A percentile compares a stretch with the other conserved stretches of the same genome.
phyloP scores from a whole-genome alignment of 139 green algal species.

The Tetradesmus obliquus region DNA sequence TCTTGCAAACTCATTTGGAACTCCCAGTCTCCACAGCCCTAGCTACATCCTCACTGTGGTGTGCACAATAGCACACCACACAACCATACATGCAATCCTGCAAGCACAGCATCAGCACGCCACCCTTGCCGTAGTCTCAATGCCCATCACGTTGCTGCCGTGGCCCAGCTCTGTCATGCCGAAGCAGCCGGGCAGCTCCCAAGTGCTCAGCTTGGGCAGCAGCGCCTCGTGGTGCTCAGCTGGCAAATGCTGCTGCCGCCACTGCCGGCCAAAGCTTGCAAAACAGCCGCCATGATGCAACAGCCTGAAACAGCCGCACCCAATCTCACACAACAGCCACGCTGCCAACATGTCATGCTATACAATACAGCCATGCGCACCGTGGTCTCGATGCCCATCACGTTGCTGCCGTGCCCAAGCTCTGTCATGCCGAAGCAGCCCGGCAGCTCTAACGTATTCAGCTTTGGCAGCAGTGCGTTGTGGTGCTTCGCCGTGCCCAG shows the following conservation, averaged over 20 bases:
- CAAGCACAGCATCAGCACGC: too few relatives aligned
- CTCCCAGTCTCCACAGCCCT: too few relatives aligned
- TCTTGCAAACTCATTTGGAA: too few relatives aligned
- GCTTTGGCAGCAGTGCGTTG: constrained; percentile 63
- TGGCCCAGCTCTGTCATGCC: constrained; percentile 71
- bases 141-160: constrained; percentile 93
- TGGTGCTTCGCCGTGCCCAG: constrained; percentile 91
- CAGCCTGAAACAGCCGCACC: neutral
- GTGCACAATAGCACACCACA: too few relatives aligned
- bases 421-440: constrained; percentile 91
- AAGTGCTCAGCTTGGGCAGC: constrained; percentile 45
- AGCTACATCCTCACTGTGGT: too few relatives aligned
- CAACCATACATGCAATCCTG: too few relatives aligned
- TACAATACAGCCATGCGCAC: too few relatives aligned
- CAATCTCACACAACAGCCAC: too few relatives aligned
- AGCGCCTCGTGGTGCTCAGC: constrained; percentile 85
- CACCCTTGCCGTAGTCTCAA: constrained; percentile 89
- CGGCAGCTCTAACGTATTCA: constrained; percentile 80
- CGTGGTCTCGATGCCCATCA: constrained; percentile 93
- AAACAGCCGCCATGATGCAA: constrained; percentile 66
- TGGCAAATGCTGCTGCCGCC: constrained; percentile 76
- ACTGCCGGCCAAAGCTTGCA: neutral
- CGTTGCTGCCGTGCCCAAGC: constrained; percentile 89
- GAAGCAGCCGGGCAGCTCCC: too few relatives aligned
- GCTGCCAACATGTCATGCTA: too few relatives aligned